Evolutionary conservation across 1,139 yeast genomes (phyloP), one percentile per base, ranked within the genome.

Genomic region (Geotrichum candidum): DNA sequence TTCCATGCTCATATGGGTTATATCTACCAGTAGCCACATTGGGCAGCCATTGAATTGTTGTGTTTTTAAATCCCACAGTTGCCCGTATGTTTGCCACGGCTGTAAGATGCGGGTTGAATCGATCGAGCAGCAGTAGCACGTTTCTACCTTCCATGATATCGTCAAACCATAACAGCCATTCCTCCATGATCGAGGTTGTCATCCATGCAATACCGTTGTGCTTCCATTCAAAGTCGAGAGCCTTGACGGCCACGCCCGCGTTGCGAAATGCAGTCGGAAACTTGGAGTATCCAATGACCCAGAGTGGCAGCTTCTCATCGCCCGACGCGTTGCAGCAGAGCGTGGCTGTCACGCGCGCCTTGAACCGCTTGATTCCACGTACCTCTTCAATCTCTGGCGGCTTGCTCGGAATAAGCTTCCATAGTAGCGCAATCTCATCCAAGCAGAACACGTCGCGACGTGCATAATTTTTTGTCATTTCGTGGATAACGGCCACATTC

Each of bases 141-240:
- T 56, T 52, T 9, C 62, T 54, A 25, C 54, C 57, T 27, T 56
- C 54, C 62, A 60, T 60, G 13, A 54, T 54, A 6, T 56, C 53
- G 23, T 60, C 62, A 53, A 60, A 60, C 62, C 62, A 60, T 15
- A 53, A 18, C 38, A 60, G 38, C 62, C 62, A 60, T 45, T 60
- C 62, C 48, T 60, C 62, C 62, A 60, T 60, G 22, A 60, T 60
- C 15, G 59, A 29, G n/a, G 62, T 56, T 5, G 62, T 60, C 62
- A 60, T 60, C 62, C 62, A 60, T 3, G 62, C 62, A 56, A 60
- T 60, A 22, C 62, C 62, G 35, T 60, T 60, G 51, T 60, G 62
- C 45, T 60, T 60, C 62, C 62, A 60, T 46, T 60, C 62, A 56
- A 60, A 60, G 46, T 60, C 62, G 29, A 60, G 53, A 7, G 62